Conservation (phyloP, 345 rosid species). For the Microthlaspi erraticum region DNA sequence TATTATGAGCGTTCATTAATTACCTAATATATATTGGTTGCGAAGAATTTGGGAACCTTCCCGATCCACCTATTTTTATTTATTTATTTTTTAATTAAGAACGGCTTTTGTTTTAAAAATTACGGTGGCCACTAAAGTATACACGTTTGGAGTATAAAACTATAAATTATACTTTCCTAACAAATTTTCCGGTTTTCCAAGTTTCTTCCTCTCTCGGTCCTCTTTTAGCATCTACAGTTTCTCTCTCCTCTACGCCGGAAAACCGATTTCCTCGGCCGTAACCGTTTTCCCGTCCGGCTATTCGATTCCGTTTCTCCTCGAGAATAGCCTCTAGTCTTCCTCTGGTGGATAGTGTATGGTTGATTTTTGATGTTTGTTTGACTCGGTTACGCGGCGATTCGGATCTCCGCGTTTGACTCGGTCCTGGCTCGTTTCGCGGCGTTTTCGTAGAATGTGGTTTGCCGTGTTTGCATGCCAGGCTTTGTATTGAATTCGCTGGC, state of each 20-base stretch:
- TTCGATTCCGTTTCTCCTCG: conserved; percentile 14
- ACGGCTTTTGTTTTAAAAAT: conserved; percentile 32
- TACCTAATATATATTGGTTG: conserved; percentile 10
- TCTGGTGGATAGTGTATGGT: conserved; percentile 19
- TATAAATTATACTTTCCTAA: conserved; percentile 56
- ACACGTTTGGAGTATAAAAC: conserved; percentile 60
- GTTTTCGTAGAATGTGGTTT: conserved; percentile 77
- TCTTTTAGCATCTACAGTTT: conserved; percentile 47
- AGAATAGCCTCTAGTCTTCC: neutral
- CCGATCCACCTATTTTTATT: conserved; percentile 19
- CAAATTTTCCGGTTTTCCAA: conserved; percentile 69
- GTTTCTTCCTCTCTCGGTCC: conserved; percentile 50
- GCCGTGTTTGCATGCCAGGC: conserved; percentile 43
- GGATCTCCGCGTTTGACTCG: conserved; percentile 71
- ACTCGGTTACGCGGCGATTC: conserved; percentile 44
- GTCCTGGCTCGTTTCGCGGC: conserved; percentile 46
- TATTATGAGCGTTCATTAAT: neutral
- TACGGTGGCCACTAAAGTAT: conserved; percentile 46
- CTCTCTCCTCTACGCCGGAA: conserved; percentile 58
- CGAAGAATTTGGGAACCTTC: conserved; percentile 41
- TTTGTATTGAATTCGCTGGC: conserved; percentile 43
- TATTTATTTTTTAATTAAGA: conserved; percentile 13
- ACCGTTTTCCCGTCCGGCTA: conserved; percentile 42
- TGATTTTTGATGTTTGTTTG: conserved; percentile 32
- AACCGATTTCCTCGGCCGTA: conserved; percentile 44